These are phyloP conservation scores for Fusarium foetens DNA, from an alignment of 2,329 filamentous ascomycete species.

Conservation along the genomic window DNA sequence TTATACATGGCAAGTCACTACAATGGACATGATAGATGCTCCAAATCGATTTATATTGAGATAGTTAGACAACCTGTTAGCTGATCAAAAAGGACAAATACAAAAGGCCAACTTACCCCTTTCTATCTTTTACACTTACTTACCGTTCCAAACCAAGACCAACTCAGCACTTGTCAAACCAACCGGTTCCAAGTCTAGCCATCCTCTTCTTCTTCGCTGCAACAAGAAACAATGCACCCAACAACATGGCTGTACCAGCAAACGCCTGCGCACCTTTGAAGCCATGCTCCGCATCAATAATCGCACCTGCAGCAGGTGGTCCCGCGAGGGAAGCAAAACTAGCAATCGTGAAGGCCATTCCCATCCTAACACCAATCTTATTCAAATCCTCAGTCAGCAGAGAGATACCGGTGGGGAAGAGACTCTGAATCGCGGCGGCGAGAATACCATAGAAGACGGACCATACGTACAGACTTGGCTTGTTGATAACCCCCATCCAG, in stretches of 20 bases:
- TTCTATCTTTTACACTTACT: not conserved
- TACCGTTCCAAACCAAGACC: not conserved
- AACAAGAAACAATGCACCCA: constrained; percentile 54
- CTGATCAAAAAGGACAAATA: not conserved
- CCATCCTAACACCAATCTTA: constrained; percentile 65
- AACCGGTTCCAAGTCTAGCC: constrained; percentile 51
- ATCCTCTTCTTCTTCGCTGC: constrained; percentile 53
- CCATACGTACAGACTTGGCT: constrained; percentile 68
- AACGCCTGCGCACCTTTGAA: constrained; percentile 63
- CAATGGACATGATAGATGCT: not conserved
- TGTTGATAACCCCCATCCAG: constrained; percentile 67
- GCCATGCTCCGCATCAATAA: constrained; percentile 56
- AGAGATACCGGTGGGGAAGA: constrained; percentile 70
- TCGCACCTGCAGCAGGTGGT: constrained; percentile 61
- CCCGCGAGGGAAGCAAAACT: constrained; percentile 65
- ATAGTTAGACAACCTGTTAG: not conserved
- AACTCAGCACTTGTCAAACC: constrained; percentile 52
- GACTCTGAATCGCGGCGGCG: constrained; percentile 69
- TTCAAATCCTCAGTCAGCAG: constrained; percentile 63
- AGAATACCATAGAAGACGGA: constrained; percentile 70
- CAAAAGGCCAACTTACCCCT: not conserved
- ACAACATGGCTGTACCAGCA: constrained; percentile 54
- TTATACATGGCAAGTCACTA: not conserved
- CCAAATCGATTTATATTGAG: not conserved
- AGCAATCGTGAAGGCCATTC: constrained; percentile 67